Conservation (phyloP, 768 basidiomycete species). For the Boletus bicolor region DNA sequence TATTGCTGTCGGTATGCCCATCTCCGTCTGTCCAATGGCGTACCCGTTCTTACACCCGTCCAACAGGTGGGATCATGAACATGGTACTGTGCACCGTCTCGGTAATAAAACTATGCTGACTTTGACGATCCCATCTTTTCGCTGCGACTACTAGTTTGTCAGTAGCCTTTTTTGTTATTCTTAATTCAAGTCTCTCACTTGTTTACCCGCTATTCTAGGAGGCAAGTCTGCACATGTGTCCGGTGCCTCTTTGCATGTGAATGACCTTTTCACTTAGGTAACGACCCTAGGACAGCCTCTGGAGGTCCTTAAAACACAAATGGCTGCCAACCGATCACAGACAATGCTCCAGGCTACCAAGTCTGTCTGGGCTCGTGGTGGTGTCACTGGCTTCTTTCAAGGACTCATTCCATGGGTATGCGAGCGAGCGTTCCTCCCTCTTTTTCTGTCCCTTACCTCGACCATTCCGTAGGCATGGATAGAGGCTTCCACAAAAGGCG, state of each 20-base stretch:
- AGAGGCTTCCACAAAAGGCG: slow-evolving; percentile 98
- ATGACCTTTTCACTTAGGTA: slow-evolving; percentile 52
- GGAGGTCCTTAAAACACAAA: slow-evolving; percentile 98
- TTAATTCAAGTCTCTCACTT: slow-evolving; percentile 9
- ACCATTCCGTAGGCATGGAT: slow-evolving; percentile 81
- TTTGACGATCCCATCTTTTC: slow-evolving; percentile 4
- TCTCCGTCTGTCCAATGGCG: slow-evolving; percentile 17
- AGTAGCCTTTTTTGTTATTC: slow-evolving; percentile 8
- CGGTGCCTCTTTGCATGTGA: not conserved
- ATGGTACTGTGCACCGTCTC: slow-evolving; percentile 64
- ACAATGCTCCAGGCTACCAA: slow-evolving; percentile 82
- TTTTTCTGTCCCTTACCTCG: not conserved
- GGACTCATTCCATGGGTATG: slow-evolving; percentile 98
- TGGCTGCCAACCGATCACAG: slow-evolving; percentile 96
- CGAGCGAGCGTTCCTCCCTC: slow-evolving; percentile 5
- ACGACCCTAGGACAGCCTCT: slow-evolving; percentile 97
- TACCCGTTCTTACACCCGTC: slow-evolving; percentile 16
- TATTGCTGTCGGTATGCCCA: slow-evolving; percentile 82
- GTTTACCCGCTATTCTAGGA: slow-evolving; percentile 45
- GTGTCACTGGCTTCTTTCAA: slow-evolving; percentile 89
- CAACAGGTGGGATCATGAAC: slow-evolving; percentile 92
- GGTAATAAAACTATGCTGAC: slow-evolving; percentile 1
- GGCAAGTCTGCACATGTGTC: slow-evolving; percentile 47
- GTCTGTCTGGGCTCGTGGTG: slow-evolving; percentile 90
- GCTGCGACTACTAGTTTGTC: slow-evolving; percentile 43